These are phyloP conservation scores for Penicillium decumbens DNA, from an alignment of 2,329 filamentous ascomycete species.

Conservation along the genomic window DNA sequence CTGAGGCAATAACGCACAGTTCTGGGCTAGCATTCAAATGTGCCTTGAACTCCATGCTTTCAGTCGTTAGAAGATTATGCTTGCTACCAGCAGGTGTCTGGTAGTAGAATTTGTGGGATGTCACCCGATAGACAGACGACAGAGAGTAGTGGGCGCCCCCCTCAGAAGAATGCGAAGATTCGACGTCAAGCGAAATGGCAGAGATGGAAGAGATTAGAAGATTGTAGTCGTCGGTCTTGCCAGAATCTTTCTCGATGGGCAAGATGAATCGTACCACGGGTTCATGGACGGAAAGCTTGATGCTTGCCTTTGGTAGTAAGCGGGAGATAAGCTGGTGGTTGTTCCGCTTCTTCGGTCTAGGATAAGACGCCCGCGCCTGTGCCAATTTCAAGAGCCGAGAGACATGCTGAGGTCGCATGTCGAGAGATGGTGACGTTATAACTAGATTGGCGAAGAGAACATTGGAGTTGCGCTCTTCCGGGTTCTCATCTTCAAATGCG, in stretches of 20 bases:
- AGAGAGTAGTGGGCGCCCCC: constrained; percentile 84
- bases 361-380: constrained; percentile 50
- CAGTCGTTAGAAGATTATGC: constrained; percentile 81
- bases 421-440: constrained; percentile 89
- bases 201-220: constrained; percentile 93
- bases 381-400: constrained; percentile 76
- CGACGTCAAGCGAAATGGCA: constrained; percentile 84
- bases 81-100: constrained; percentile 78
- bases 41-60: constrained; percentile 80
- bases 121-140: constrained; percentile 72
- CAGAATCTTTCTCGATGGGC: constrained; percentile 63
- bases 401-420: constrained; percentile 86
- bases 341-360: constrained; percentile 43
- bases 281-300: constrained; percentile 96
- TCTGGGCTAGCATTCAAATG: constrained; percentile 82
- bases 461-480: constrained; percentile 86
- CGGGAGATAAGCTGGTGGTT: constrained; percentile 71
- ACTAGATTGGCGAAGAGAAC: constrained; percentile 95
- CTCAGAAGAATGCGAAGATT: constrained; percentile 87
- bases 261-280: constrained; percentile 87
- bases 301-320: constrained; percentile 85
- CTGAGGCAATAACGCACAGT: constrained; percentile 73
- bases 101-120: constrained; percentile 88
- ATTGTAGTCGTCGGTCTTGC: constrained; percentile 74
- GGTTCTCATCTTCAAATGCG: constrained; percentile 63